Conservation (phyloP, 75 land plant species). For the Cryptomeria japonica region DNA sequence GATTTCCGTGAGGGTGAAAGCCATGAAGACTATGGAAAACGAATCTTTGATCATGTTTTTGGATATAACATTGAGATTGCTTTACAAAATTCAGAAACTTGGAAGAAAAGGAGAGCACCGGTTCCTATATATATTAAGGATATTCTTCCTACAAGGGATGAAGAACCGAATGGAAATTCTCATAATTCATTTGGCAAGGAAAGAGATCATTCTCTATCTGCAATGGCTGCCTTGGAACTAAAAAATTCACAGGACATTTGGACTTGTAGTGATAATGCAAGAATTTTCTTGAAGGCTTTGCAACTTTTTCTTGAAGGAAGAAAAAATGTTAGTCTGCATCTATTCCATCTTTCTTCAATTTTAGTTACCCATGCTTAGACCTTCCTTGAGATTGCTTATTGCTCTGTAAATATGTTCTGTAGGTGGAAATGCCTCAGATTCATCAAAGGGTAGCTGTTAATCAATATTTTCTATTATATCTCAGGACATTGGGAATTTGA, state of each 20-base stretch:
- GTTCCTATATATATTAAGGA: conserved; percentile 68
- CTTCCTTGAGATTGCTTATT: neutral
- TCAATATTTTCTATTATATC: conserved; percentile 2
- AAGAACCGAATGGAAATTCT: conserved; percentile 42
- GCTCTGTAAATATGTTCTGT: neutral
- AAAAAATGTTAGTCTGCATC: conserved; percentile 46
- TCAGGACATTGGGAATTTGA: conserved; percentile 88
- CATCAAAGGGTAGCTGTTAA: neutral
- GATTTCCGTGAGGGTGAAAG: conserved; percentile 65
- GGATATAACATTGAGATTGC: conserved; percentile 90
- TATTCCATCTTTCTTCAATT: conserved; percentile 3
- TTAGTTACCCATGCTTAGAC: neutral
- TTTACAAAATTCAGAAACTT: conserved; percentile 84
- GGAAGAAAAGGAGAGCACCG: conserved; percentile 85
- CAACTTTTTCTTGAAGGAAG: conserved; percentile 63
- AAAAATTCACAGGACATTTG: conserved; percentile 93
- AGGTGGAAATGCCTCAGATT: neutral
- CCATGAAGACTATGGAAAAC: conserved; percentile 60
- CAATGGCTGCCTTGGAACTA: conserved; percentile 79
- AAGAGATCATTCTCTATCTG: conserved; percentile 43
- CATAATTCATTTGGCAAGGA: conserved; percentile 2
- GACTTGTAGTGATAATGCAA: conserved; percentile 80
- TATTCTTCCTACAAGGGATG: conserved; percentile 22
- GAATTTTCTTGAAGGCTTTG: conserved; percentile 77
- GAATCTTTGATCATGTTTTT: conserved; percentile 97